Percentiles rank a stretch among this genome's conserved stretches.
Conservation (phyloP, 2,329 filamentous ascomycete genomes). For the Talaromyces sp. region DNA sequence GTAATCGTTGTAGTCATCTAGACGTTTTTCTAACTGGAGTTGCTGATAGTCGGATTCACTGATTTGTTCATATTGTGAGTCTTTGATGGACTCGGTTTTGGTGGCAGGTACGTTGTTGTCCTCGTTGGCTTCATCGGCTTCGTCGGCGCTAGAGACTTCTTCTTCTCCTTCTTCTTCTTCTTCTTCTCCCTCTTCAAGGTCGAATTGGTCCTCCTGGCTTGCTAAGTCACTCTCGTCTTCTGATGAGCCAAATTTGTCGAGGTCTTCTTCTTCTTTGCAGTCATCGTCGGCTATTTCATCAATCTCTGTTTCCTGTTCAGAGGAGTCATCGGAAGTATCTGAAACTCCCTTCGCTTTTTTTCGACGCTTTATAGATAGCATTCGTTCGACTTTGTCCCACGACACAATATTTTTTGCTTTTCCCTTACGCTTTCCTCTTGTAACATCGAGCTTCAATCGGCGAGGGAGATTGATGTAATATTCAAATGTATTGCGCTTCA, state of each 20-base stretch:
- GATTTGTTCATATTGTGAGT: background rate
- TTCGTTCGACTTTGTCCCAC: slow-evolving; percentile 44
- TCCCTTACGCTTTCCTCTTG: slow-evolving; percentile 29
- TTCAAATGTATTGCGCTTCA: slow-evolving; percentile 45
- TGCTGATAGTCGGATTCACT: background rate
- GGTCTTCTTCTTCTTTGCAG: background rate
- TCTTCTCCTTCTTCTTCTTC: too few relatives aligned
- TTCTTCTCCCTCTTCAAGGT: slow-evolving; percentile 3
- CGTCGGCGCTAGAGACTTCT: background rate
- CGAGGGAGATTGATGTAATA: slow-evolving; percentile 54
- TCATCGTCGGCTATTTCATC: slow-evolving; percentile 16
- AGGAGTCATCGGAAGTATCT: background rate
- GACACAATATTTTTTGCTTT: slow-evolving; percentile 25
- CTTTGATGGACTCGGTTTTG: background rate
- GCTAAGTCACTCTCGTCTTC: background rate
- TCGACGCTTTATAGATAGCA: slow-evolving; percentile 27
- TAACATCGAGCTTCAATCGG: slow-evolving; percentile 52
- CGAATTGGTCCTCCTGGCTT: background rate
- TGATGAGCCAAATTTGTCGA: background rate
- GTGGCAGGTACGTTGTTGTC: background rate
- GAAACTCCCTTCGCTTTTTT: background rate
- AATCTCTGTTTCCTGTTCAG: slow-evolving; percentile 14
- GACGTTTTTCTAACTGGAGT: background rate
- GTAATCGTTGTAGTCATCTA: slow-evolving; percentile 44
- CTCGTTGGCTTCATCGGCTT: background rate